Evolutionary conservation across 495 filamentous ascomycete genomes (phyloP).

Genomic region (Amniculicola lignicola): DNA sequence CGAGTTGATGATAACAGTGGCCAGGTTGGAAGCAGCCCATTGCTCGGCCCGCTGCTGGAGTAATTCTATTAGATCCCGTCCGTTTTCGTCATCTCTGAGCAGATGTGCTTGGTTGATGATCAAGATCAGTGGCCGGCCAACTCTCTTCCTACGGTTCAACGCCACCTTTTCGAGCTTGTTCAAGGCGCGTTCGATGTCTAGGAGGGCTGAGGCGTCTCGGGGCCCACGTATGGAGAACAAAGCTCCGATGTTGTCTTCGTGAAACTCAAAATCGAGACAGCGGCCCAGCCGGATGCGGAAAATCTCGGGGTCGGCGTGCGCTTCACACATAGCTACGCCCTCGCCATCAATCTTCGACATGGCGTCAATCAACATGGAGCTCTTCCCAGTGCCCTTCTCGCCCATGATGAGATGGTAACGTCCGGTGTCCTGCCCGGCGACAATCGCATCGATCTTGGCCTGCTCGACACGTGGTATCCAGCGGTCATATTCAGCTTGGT

Average conservation of each 20-base stretch:
- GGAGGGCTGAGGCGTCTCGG: slow-evolving; percentile 79
- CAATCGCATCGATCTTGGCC: slow-evolving; percentile 68
- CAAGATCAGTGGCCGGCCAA: slow-evolving; percentile 69
- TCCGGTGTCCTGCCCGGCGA: slow-evolving; percentile 63
- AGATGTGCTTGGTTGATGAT: slow-evolving; percentile 92
- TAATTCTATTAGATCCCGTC: slow-evolving; percentile 85
- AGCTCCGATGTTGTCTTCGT: slow-evolving; percentile 87
- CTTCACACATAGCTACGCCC: slow-evolving; percentile 88
- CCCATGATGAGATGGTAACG: slow-evolving; percentile 94
- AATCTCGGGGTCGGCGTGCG: slow-evolving; percentile 91
- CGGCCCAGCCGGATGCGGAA: slow-evolving; percentile 90
- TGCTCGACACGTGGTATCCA: slow-evolving; percentile 87
- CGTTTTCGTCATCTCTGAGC: slow-evolving; percentile 84
- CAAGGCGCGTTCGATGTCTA: slow-evolving; percentile 93
- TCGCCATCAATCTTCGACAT: slow-evolving; percentile 89
- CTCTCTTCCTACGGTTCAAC: slow-evolving; percentile 52
- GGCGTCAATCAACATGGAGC: slow-evolving; percentile 88
- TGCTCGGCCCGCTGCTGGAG: slow-evolving; percentile 93
- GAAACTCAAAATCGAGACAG: slow-evolving; percentile 90
- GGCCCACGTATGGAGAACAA: slow-evolving; percentile 94
- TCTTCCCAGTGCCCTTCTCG: slow-evolving; percentile 95
- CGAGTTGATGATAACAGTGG: slow-evolving; percentile 86
- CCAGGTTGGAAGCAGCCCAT: slow-evolving; percentile 86
- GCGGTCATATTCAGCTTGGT: slow-evolving; percentile 59
- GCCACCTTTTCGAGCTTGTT: slow-evolving; percentile 98